These are phyloP conservation scores for Hypoxylon fuscum DNA, from an alignment of 495 filamentous ascomycete species.

Conservation along the genomic window DNA sequence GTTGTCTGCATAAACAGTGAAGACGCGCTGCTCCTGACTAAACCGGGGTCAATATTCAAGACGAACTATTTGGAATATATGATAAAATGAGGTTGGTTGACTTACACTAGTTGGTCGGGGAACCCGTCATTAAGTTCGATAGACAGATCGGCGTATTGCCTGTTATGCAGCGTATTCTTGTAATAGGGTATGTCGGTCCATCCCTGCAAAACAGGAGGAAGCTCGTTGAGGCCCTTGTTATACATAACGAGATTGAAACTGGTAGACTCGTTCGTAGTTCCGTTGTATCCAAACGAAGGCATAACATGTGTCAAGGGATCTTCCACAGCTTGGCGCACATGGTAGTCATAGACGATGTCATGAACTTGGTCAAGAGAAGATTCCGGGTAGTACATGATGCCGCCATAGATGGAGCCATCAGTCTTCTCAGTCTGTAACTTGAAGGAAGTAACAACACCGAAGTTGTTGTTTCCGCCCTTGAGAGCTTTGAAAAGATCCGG, in stretches of 20 bases:
- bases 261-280: not conserved
- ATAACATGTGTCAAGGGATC: not conserved
- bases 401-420: conserved; percentile 9
- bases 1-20: conserved; percentile 18
- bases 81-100: not conserved
- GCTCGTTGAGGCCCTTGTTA: conserved; percentile 44
- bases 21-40: conserved; percentile 16
- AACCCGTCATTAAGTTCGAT: conserved; percentile 6
- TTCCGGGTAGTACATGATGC: not conserved
- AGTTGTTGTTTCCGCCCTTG: conserved; percentile 66
- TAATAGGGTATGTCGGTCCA: not conserved
- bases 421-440: not conserved
- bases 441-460: conserved; percentile 64
- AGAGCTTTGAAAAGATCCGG: conserved; percentile 60
- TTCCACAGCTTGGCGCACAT: not conserved
- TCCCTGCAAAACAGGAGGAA: conserved; percentile 24
- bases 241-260: conserved; percentile 9
- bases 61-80: not conserved
- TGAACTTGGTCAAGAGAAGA: not conserved
- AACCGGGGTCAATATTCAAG: not conserved
- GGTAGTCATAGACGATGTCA: not conserved
- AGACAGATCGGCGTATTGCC: conserved; percentile 11
- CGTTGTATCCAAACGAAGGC: conserved; percentile 1
- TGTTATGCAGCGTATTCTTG: not conserved
- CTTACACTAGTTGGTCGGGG: conserved; percentile 16